Evolutionary conservation across 441 rosid genomes (phyloP), one percentile per base, ranked within the genome.

Genomic region (Dalechampia spathulata): DNA sequence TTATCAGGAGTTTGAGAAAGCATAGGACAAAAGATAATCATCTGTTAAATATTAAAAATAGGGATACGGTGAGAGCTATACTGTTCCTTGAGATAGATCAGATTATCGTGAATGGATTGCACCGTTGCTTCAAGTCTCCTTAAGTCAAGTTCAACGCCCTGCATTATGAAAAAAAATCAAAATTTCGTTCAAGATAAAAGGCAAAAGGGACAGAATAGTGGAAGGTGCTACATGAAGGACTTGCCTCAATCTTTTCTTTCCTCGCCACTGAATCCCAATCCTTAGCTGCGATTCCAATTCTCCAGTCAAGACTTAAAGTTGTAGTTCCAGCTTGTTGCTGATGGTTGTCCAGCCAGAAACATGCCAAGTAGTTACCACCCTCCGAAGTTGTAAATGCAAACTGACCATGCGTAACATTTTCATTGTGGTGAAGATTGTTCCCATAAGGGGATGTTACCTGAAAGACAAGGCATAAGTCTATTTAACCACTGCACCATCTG

Each of bases 201-300:
- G 40, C 32, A 27, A 44, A 48, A 17, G 7, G 14, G 8, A 21
- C 22, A 28, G 21, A 12, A 12, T 27, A 16, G 19, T 1, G 9
- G 39, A 19, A 49, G 39, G 19, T 22, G 21, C 17, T 21, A 30
- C 39, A 17, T 60, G 7, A 46, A 53, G 52, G 34, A 60, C 78
- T 68, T 61, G 66, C 95, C 96, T 90, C 86, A 25, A 90, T 83
- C 69, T 87, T 83, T 62, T 90, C 94, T 63, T 80, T 87, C 77
- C 71, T 90, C 0, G 92, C 96, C 61, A 90, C 88, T 22, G 92
- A 77, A 17, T 87, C 95, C 96, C 96, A 90, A 73, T 90, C 90
- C 79, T 82, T 83, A 7, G 96, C 86, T 43, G 90, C 83, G 8
- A 87, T 76, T 54, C 98, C 98, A 30, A 61, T 83, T 79, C 67